Percentiles rank a stretch among this genome's conserved stretches.
phyloP scores from a whole-genome alignment of 1,284 basidiomycete species.

The Apiotrichum mycotoxinovorans region DNA sequence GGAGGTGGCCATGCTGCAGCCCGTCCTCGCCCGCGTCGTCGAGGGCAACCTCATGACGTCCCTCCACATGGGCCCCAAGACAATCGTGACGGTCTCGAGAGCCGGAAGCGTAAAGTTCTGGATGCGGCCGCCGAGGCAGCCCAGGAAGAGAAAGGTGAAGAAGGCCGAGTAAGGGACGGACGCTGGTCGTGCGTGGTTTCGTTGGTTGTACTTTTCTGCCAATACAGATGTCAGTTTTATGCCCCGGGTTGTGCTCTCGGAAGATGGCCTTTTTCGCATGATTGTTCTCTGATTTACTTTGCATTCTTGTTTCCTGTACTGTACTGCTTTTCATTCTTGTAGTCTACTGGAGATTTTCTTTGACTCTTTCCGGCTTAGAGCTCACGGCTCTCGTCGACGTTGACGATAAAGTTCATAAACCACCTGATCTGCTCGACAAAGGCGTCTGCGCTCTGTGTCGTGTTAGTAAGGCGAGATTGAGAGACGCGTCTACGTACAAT shows the following conservation, averaged over 20 bases:
- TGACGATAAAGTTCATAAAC: constrained; percentile 43
- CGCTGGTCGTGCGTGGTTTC: neutral
- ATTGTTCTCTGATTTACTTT: neutral
- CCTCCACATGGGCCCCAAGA: constrained; percentile 67
- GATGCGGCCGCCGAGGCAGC: constrained; percentile 60
- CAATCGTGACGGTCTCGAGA: constrained; percentile 71
- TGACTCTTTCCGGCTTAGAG: constrained; percentile 7
- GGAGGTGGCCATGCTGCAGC: constrained; percentile 85
- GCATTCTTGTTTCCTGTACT: too few relatives aligned
- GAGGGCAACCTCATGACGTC: constrained; percentile 70
- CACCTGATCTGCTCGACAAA: constrained; percentile 44
- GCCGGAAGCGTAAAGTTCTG: constrained; percentile 73
- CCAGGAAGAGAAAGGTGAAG: constrained; percentile 8
- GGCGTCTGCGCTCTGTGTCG: constrained; percentile 25
- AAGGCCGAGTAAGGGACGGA: neutral
- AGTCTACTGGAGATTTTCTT: too few relatives aligned
- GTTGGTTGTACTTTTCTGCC: neutral
- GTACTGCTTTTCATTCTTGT: too few relatives aligned
- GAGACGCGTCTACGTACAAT: neutral
- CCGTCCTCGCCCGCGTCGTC: constrained; percentile 75
- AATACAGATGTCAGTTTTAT: neutral
- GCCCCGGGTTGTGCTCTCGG: too few relatives aligned
- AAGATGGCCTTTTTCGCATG: neutral
- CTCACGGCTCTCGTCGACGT: constrained; percentile 40
- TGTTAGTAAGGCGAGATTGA: neutral